Conservation (phyloP, 768 basidiomycete genomes). For the Sistotremastrum suecicum region DNA sequence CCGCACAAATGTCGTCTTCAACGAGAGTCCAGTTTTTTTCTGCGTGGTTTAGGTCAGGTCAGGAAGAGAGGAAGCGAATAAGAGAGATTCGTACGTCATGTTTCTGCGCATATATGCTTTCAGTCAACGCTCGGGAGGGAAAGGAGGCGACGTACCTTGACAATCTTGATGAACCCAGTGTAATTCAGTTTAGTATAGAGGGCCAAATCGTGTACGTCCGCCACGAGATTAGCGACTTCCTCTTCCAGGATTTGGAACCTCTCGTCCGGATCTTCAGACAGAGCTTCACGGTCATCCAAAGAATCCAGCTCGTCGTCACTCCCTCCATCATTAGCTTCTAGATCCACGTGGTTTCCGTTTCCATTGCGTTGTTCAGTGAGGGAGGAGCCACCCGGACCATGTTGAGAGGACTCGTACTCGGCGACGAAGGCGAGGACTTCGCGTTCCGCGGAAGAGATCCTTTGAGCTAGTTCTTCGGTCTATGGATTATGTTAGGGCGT, state of each 20-base stretch:
- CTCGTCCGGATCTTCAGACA: constrained; percentile 1
- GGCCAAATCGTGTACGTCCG: constrained; percentile 82
- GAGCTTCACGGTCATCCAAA: not conserved
- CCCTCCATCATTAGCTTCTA: too few relatives aligned
- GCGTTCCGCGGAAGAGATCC: constrained; percentile 72
- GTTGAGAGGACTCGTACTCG: constrained; percentile 25
- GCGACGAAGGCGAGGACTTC: constrained; percentile 68
- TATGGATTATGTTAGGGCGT: constrained; percentile 14
- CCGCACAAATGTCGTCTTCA: too few relatives aligned
- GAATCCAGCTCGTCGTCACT: too few relatives aligned
- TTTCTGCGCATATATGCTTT: constrained; percentile 39
- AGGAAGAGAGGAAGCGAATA: not conserved
- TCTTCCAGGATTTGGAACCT: constrained; percentile 80
- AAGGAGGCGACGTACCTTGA: constrained; percentile 45
- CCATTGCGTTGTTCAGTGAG: too few relatives aligned
- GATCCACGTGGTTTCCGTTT: too few relatives aligned
- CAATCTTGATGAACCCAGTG: constrained; percentile 96
- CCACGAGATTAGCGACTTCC: constrained; percentile 88
- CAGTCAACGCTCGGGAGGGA: too few relatives aligned
- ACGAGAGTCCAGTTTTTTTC: too few relatives aligned
- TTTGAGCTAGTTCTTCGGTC: constrained; percentile 69
- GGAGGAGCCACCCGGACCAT: not conserved
- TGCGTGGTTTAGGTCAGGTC: not conserved
- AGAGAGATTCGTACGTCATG: constrained; percentile 54
- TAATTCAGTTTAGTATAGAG: constrained; percentile 95